Evolutionary conservation across 2,329 filamentous ascomycete genomes (phyloP).

Genomic region (Trichophyton verrucosum): DNA sequence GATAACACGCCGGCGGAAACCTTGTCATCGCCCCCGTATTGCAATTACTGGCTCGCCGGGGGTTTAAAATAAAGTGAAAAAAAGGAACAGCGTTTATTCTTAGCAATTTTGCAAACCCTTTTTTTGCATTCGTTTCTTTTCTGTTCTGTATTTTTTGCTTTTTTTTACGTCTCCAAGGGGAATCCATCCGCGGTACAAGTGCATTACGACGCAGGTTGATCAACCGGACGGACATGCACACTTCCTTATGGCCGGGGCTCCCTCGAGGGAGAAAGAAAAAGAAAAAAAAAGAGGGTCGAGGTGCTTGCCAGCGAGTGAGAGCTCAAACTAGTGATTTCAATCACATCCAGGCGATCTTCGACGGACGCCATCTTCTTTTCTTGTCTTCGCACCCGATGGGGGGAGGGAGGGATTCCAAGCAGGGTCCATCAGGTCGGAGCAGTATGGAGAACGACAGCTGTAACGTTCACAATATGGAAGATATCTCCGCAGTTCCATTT

Average conservation of each 20-base stretch:
- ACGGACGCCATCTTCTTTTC: neutral
- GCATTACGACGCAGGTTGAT: slow-evolving; percentile 2
- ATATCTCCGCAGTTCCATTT: neutral
- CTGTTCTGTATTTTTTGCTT: too few relatives aligned
- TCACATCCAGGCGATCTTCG: neutral
- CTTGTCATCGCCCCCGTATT: neutral
- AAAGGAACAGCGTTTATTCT: neutral
- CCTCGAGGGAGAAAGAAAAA: neutral
- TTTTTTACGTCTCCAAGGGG: neutral
- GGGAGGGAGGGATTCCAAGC: neutral
- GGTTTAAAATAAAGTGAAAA: neutral
- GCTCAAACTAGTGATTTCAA: slow-evolving; percentile 1
- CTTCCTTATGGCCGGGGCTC: neutral
- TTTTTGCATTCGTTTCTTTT: too few relatives aligned
- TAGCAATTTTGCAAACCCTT: neutral
- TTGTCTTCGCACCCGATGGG: neutral
- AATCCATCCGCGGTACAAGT: neutral
- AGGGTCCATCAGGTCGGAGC: neutral
- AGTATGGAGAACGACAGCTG: neutral
- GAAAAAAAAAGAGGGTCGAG: neutral
- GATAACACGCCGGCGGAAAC: neutral
- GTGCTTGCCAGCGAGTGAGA: neutral
- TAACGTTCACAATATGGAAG: neutral
- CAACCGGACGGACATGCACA: slow-evolving; percentile 1
- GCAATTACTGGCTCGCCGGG: neutral